Base-by-base conservation (phyloP, 345 rosid genomes). In the Diplotaxis tenuifolia region DNA sequence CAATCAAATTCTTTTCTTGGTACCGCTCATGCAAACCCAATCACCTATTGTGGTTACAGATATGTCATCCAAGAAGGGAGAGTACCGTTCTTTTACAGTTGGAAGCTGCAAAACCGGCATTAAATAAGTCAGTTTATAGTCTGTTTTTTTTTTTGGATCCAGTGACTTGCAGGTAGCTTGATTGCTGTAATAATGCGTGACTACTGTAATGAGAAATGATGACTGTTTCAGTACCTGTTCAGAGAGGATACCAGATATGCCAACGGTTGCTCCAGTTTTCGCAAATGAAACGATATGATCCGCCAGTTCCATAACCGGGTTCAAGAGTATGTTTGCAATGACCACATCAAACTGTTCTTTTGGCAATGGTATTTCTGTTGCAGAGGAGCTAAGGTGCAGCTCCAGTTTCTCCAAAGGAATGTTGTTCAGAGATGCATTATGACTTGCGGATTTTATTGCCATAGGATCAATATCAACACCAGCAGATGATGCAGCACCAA, bases 301-400 rank as follows among this genome's bases (percentile, higher is more conserved):
- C 0, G 93, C 93, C 83, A 89, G 68, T 57, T 87, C 91, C 61
- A 90, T 52, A 16, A 90, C 80, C 50, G 97, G 97, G 75, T 86
- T 90, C 70, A 93, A 58, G 53, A 93, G 92, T 54, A 93, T 87
- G 80, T 86, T 93, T 66, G 97, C 96, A 6, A 93, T 72, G 49
- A 90, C 84, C 71, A 90, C 79, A 69, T 93, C 97, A 38, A 84
- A 89, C 61, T 82, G 80, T 32, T 65, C 81, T 57, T 34, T 82
- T 69, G 57, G 73, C 7, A 79, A 21, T 34, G 66, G 53, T 36
- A 55, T 34, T 66, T 42, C 80, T 12, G 6, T 71, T 53, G 27
- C 69, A 29, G 57, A 29, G 25, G 80, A 75, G 70, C 72, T 55
- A 68, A 85, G 83, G 73, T 60, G 78, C 50, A 89, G 58, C 68